phyloP scores from a whole-genome alignment of 129 eudicot species.

The Dittrichia graveolens region DNA sequence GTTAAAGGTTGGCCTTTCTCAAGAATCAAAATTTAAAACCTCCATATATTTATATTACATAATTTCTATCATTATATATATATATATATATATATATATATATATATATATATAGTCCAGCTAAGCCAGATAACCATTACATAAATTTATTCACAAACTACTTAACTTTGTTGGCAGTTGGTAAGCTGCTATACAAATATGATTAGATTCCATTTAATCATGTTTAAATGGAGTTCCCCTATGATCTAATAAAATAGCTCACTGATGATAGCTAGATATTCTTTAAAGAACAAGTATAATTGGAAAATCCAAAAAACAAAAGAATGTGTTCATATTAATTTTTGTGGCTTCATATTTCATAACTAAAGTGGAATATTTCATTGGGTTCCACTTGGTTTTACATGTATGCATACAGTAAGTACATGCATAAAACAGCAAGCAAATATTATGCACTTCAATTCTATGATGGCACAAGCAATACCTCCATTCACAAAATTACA shows the following conservation, averaged over 20 bases:
- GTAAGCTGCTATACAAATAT: constrained; percentile 15
- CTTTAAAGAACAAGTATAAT: neutral
- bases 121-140: constrained; percentile 6
- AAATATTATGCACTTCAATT: constrained; percentile 7
- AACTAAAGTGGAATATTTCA: constrained; percentile 11
- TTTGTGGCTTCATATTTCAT: constrained; percentile 23
- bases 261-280: neutral
- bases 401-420: constrained; percentile 7
- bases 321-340: neutral
- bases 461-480: constrained; percentile 2
- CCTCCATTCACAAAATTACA: constrained; percentile 24
- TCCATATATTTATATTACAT: neutral
- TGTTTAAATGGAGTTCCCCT: constrained; percentile 8
- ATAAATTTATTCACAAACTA: neutral
- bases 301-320: neutral
- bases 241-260: constrained; percentile 14
- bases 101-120: constrained; percentile 13
- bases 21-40: constrained; percentile 3
- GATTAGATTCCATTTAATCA: constrained; percentile 28
- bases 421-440: constrained; percentile 29
- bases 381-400: constrained; percentile 38
- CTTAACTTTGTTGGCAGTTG: constrained; percentile 17
- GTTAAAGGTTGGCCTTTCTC: constrained; percentile 15
- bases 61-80: constrained; percentile 1
- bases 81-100: too few species aligned